These are phyloP conservation scores for Debaryomyces tyrocola DNA, from an alignment of 805 yeast genomes.

Conservation along the genomic window DNA sequence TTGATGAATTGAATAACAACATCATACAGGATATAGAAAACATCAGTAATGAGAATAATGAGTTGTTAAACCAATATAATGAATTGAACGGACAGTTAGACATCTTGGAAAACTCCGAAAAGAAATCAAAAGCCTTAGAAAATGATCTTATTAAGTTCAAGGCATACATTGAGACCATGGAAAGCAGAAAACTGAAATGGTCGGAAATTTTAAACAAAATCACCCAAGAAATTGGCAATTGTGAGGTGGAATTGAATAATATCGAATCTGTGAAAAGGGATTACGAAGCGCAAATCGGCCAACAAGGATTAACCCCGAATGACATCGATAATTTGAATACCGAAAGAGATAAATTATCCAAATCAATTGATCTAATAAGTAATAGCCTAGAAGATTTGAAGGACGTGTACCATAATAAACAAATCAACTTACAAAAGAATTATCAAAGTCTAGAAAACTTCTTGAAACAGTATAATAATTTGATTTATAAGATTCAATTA, in stretches of 20 bases:
- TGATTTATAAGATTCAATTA: conserved; percentile 46
- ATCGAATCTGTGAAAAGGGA: conserved; percentile 41
- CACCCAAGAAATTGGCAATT: conserved; percentile 49
- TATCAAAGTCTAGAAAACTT: conserved; percentile 52
- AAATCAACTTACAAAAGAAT: conserved; percentile 48
- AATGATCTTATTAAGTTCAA: conserved; percentile 69
- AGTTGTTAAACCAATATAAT: conserved; percentile 38
- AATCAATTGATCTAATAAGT: conserved; percentile 47
- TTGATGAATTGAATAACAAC: conserved; percentile 49
- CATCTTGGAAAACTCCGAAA: conserved; percentile 50
- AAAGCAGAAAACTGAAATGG: conserved; percentile 68
- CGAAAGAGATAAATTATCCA: conserved; percentile 60
- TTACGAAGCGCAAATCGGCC: conserved; percentile 41
- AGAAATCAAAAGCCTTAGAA: conserved; percentile 62
- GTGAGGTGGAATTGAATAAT: conserved; percentile 41
- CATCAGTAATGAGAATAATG: conserved; percentile 40
- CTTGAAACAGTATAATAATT: conserved; percentile 56
- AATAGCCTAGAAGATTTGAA: conserved; percentile 47
- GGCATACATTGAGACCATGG: conserved; percentile 69
- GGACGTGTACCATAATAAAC: conserved; percentile 48
- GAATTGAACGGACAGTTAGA: conserved; percentile 45
- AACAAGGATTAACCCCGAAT: conserved; percentile 60
- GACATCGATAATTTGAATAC: conserved; percentile 63
- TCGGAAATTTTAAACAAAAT: conserved; percentile 55
- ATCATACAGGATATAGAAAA: conserved; percentile 47